Base-by-base conservation (phyloP, 257 asterid genomes). In the Lithospermum erythrorhizon region DNA sequence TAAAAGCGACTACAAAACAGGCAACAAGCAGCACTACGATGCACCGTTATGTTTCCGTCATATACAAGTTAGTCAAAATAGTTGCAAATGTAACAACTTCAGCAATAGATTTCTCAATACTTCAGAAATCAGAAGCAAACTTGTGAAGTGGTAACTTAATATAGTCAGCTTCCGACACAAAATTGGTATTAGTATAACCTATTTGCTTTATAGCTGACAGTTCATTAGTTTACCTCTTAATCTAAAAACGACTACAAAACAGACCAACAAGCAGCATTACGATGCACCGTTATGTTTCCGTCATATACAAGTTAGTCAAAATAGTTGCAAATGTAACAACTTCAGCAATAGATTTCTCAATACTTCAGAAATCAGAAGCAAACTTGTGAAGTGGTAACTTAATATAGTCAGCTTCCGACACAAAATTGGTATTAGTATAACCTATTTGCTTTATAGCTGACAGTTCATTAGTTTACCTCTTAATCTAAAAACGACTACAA, bases 81-180 rank as follows among this genome's bases (percentile, higher is more conserved):
- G n/a, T n/a, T n/a, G n/a, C n/a, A n/a, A n/a, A n/a, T 27, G 6
- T 27, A 27, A 27, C 30, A 27, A 6, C 30, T 27, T 61, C 54
- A 66, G 54, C 52, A 61, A 29, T 1, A 23, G 14, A 27, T 41
- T 49, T 52, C 25, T 41, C 13, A 67, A 15, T 32, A 11, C 13
- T 27, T 21, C 45, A 48, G 56, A 68, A 22, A 21, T 21, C 68
- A 24, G 25, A 9, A 30, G 24, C n/a, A 58, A 9, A 11, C 16
- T 54, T 65, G 27, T 59, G 53, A 68, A 57, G 57, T 52, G n/a
- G 68, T 45, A 21, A 19, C 51, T 49, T 23, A 5, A 45, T 63
- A 19, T n/a, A n/a, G n/a, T n/a, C n/a, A 73, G 64, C 69, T 61
- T 69, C 67, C 57, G 75, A 81, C 81, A 80, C 76, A 70, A 68